Evolutionary conservation across 495 filamentous ascomycete species (phyloP).

Genomic region (Barbatosphaeria neglecta): DNA sequence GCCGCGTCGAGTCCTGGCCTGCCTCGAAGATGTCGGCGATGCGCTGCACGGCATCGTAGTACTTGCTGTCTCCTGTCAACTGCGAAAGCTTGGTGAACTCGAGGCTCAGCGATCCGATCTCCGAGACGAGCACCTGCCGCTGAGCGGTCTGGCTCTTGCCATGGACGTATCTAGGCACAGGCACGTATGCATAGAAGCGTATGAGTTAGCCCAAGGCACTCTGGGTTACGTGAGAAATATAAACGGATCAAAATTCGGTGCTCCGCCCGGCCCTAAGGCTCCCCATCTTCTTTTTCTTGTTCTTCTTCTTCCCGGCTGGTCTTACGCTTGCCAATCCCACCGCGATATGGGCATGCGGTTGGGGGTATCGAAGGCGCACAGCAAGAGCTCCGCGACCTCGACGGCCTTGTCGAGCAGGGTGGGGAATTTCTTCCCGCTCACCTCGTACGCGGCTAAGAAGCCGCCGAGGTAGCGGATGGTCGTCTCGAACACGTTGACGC

Average conservation of each 20-base stretch:
- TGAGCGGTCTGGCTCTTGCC: not conserved
- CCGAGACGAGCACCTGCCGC: constrained; percentile 31
- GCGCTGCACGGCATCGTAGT: constrained; percentile 71
- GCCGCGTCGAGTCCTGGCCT: constrained; percentile 51
- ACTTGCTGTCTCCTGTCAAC: constrained; percentile 66
- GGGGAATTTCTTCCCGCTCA: constrained; percentile 41
- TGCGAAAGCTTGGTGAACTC: constrained; percentile 83
- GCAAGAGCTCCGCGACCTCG: constrained; percentile 64
- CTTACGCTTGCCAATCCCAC: not conserved
- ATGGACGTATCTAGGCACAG: not conserved
- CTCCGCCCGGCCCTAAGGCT: too few species aligned
- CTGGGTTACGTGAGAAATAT: too few species aligned
- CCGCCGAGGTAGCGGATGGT: constrained; percentile 67
- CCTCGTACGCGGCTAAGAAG: constrained; percentile 63
- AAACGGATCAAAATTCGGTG: too few species aligned
- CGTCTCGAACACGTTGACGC: constrained; percentile 63
- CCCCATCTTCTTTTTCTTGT: too few species aligned
- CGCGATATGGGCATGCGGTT: constrained; percentile 58
- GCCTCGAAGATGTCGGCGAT: constrained; percentile 63
- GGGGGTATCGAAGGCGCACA: constrained; percentile 71
- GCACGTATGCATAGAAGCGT: too few species aligned
- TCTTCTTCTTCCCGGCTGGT: too few species aligned
- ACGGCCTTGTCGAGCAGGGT: constrained; percentile 61
- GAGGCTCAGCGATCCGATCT: constrained; percentile 64
- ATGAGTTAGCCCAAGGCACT: constrained; percentile 35